Evolutionary conservation across 2,329 filamentous ascomycete species (phyloP), one percentile per base, ranked within the genome.

Genomic region (Aspergillus brasiliensis): DNA sequence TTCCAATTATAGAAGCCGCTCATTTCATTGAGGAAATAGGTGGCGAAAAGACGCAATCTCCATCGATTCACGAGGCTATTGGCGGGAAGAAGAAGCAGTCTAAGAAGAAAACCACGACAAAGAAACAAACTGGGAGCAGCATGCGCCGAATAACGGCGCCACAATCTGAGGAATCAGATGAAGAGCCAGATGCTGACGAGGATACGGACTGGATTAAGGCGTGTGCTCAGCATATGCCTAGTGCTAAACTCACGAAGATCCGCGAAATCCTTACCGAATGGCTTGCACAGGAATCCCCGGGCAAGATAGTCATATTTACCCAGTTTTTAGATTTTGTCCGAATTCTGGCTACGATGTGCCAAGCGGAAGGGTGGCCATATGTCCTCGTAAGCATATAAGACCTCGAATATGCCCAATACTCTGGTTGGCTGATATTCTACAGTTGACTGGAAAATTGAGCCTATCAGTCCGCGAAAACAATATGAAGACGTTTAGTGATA

Each of bases 241-340:
- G 73, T n/a, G 72, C 79, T 0, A 82, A 81, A 62, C 67, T 78
- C 1, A 71, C 66, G 4, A 74, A 72, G 10, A 66, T 78, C 4
- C 72, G 72, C 44, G 63, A 69, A 1, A 64, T 73, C 5, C 58
- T 82, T 4, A 56, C 78, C 3, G 70, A 76, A 10, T 81, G 78
- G 69, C 69, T 81, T 11, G 49, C 72, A 1, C 75, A 82, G 11
- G 78, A 82, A 3, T 75, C 77, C 0, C 54, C 75, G 0, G 79
- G 80, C 42, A 88, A 89, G 71, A 80, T 87, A 48, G 84, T 84
- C 59, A 73, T 88, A 48, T 89, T 87, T 63, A 84, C 82, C 0
- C 84, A 88, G 64, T 89, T 86, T 60, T 70, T 83, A 2, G 73
- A 79, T 2, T 82, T 87, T 65, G 77, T 85, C 5, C 68, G 75